These are phyloP conservation scores for Lipomyces kockii DNA, from an alignment of 805 yeast species.

Conservation along the genomic window DNA sequence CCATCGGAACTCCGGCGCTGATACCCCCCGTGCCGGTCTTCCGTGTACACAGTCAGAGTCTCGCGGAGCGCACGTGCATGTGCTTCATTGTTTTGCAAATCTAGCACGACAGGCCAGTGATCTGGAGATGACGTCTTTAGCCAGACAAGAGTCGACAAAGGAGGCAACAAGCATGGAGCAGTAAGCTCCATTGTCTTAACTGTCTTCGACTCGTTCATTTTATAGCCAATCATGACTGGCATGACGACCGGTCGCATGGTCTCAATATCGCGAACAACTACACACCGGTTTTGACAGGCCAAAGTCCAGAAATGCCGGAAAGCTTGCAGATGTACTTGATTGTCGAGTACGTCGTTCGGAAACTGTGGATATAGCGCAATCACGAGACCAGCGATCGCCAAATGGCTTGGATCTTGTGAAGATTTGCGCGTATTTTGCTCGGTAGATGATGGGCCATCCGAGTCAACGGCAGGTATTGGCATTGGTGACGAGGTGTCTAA, in stretches of 20 bases:
- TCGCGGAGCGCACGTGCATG: slow-evolving; percentile 26
- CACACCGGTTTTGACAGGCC: slow-evolving; percentile 77
- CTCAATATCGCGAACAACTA: slow-evolving; percentile 73
- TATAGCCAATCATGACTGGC: slow-evolving; percentile 42
- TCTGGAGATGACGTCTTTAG: slow-evolving; percentile 16
- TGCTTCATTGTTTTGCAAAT: slow-evolving; percentile 20
- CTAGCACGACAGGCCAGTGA: slow-evolving; percentile 33
- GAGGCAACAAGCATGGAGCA: slow-evolving; percentile 35
- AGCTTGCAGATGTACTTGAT: slow-evolving; percentile 77
- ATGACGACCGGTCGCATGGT: slow-evolving; percentile 54
- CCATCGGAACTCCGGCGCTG: slow-evolving; percentile 13
- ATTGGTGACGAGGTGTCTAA: slow-evolving; percentile 54
- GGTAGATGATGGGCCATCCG: too few relatives aligned
- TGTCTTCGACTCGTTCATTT: slow-evolving; percentile 40
- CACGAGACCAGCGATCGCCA: slow-evolving; percentile 70
- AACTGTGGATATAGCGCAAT: slow-evolving; percentile 79
- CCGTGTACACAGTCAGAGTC: slow-evolving; percentile 29
- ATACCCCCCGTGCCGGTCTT: slow-evolving; percentile 17
- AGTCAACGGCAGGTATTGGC: neutral
- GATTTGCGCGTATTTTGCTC: neutral
- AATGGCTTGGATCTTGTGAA: slow-evolving; percentile 42
- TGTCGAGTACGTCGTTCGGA: slow-evolving; percentile 50
- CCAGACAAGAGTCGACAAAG: slow-evolving; percentile 17
- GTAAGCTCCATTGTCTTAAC: slow-evolving; percentile 17
- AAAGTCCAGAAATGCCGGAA: slow-evolving; percentile 89